Evolutionary conservation across 2,329 filamentous ascomycete genomes (phyloP).

Genomic region (Nigrospora osmanthi): DNA sequence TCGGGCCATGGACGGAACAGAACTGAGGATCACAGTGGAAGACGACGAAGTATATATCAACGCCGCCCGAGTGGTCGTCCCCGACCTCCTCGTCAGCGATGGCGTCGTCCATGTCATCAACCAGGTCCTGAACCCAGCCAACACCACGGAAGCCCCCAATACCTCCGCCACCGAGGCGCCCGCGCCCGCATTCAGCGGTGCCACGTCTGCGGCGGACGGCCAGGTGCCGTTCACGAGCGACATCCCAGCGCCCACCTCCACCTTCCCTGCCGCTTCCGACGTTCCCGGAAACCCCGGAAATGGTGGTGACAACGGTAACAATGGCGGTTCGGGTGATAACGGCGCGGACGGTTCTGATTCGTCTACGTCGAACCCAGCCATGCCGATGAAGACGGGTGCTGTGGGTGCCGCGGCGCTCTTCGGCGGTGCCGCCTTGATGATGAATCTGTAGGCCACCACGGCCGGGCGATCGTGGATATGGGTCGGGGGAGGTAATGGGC

Average conservation of each 20-base stretch:
- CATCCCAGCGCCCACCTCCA: constrained; percentile 34
- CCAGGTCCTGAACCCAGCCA: constrained; percentile 49
- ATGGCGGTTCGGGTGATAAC: no score
- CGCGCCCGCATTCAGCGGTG: constrained; percentile 43
- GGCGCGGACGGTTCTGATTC: no score
- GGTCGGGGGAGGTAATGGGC: no score
- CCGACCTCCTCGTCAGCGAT: constrained; percentile 43
- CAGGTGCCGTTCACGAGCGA: constrained; percentile 46
- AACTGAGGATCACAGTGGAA: constrained; percentile 32
- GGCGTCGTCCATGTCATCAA: constrained; percentile 53
- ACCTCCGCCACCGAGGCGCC: constrained; percentile 33
- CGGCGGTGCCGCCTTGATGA: constrained; percentile 13
- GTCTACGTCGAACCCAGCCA: constrained; percentile 15
- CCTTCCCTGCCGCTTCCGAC: constrained; percentile 22
- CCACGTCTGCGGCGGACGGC: constrained; percentile 34
- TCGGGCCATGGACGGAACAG: constrained; percentile 35
- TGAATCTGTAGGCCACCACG: constrained; percentile 8
- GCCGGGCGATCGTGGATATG: no score
- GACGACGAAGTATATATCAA: constrained; percentile 36
- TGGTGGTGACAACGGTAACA: constrained; percentile 7
- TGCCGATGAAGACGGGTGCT: constrained; percentile 23
- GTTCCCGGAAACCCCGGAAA: constrained; percentile 17
- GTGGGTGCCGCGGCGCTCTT: constrained; percentile 27
- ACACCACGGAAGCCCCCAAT: constrained; percentile 33
- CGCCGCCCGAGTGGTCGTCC: constrained; percentile 36